Evolutionary conservation across 2,329 filamentous ascomycete genomes (phyloP).

Genomic region (Colletotrichum salicis): DNA sequence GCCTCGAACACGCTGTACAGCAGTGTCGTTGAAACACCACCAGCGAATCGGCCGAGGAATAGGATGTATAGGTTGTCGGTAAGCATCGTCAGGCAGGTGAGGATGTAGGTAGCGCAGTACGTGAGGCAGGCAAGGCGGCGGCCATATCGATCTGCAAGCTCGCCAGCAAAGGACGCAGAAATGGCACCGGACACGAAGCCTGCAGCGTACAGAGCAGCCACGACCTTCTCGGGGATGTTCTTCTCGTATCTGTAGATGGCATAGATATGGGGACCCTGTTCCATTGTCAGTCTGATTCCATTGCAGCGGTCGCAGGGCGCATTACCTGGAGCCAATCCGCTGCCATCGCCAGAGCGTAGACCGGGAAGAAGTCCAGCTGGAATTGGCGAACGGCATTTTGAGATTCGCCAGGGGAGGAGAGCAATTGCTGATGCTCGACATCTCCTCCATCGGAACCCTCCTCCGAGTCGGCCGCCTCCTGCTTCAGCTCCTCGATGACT

Average conservation of each 20-base stretch:
- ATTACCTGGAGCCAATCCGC: constrained; percentile 48
- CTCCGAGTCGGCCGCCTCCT: constrained; percentile 18
- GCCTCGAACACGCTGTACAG: constrained; percentile 69
- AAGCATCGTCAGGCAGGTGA: constrained; percentile 64
- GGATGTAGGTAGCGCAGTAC: constrained; percentile 63
- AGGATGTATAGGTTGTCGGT: constrained; percentile 54
- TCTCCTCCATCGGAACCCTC: constrained; percentile 19
- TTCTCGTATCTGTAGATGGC: constrained; percentile 64
- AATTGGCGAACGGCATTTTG: constrained; percentile 36
- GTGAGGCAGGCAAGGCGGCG: constrained; percentile 61
- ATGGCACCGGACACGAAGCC: constrained; percentile 61
- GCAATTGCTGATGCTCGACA: constrained; percentile 28
- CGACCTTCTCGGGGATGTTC: constrained; percentile 53
- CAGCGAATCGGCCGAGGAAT: constrained; percentile 64
- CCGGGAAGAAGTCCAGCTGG: constrained; percentile 40
- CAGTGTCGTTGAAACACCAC: constrained; percentile 66
- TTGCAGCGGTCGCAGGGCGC: background rate
- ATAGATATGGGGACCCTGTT: constrained; percentile 59
- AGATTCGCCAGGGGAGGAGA: constrained; percentile 15
- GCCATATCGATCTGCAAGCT: constrained; percentile 56
- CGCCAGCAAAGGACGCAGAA: constrained; percentile 53
- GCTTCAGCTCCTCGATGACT: constrained; percentile 21
- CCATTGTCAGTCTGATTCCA: constrained; percentile 4
- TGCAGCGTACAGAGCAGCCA: constrained; percentile 57
- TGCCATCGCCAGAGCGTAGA: constrained; percentile 45